Evolutionary conservation across 306 rosid genomes (phyloP).

Genomic region (Glycine soja): DNA sequence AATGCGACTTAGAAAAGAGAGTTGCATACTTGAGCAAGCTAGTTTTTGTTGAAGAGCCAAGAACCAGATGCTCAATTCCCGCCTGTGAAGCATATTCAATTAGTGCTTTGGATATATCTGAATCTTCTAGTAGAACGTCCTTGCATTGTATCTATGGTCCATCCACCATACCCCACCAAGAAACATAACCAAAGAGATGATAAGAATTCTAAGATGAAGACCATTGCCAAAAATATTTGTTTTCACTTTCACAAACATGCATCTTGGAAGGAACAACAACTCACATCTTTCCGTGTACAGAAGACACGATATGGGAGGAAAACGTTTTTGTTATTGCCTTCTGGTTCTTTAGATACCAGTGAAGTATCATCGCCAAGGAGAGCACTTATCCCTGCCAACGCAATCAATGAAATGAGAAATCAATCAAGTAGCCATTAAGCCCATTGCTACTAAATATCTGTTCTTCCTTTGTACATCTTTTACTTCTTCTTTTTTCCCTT

Average conservation of each 20-base stretch:
- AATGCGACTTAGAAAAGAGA: not conserved
- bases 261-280: conserved; percentile 28
- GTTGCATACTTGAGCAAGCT: conserved; percentile 72
- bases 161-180: conserved; percentile 4
- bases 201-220: conserved; percentile 29
- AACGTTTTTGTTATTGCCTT: conserved; percentile 58
- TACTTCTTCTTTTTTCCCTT: not conserved
- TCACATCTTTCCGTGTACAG: conserved; percentile 89
- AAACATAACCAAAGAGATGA: conserved; percentile 2
- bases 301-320: conserved; percentile 89
- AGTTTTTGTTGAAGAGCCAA: conserved; percentile 76
- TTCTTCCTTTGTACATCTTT: too few species aligned
- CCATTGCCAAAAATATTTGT: conserved; percentile 7
- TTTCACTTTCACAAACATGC: not conserved
- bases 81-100: conserved; percentile 62
- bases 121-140: conserved; percentile 76
- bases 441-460: not conserved
- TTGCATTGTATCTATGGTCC: conserved; percentile 73
- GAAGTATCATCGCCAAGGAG: conserved; percentile 40
- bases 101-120: conserved; percentile 70
- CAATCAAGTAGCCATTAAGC: not conserved
- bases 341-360: conserved; percentile 56
- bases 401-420: conserved; percentile 38
- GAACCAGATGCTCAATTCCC: conserved; percentile 79
- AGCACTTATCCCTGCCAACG: conserved; percentile 43